Conservation (phyloP, 2,329 filamentous ascomycete genomes). For the Colletotrichum paranaense region DNA sequence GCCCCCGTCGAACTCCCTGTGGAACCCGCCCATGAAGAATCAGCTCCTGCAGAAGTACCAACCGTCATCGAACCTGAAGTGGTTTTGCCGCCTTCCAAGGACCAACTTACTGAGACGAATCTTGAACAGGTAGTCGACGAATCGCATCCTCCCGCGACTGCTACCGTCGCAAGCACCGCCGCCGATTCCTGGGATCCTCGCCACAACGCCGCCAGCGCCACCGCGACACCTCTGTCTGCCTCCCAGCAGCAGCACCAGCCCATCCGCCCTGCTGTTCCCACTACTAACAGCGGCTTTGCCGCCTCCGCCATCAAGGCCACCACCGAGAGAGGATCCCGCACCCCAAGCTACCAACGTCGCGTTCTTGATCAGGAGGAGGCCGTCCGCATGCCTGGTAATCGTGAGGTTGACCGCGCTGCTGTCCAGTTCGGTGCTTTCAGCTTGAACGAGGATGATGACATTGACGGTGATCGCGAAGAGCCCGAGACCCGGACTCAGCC, state of each 20-base stretch:
- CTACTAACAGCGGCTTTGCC: slow-evolving; percentile 72
- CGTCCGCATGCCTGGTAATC: slow-evolving; percentile 97
- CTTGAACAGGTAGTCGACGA: slow-evolving; percentile 89
- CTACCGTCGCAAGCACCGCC: slow-evolving; percentile 88
- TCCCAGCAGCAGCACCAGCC: slow-evolving; percentile 73
- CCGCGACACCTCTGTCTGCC: slow-evolving; percentile 74
- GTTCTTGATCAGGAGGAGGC: slow-evolving; percentile 96
- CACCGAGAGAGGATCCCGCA: slow-evolving; percentile 70
- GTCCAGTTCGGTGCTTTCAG: slow-evolving; percentile 98
- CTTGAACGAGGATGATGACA: slow-evolving; percentile 85
- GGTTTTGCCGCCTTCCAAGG: slow-evolving; percentile 76
- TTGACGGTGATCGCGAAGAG: slow-evolving; percentile 95
- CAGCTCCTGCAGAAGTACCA: slow-evolving; percentile 40
- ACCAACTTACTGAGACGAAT: slow-evolving; percentile 90
- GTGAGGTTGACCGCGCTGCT: slow-evolving; percentile 90
- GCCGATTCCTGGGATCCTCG: slow-evolving; percentile 86
- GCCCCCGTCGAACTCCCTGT: slow-evolving; percentile 47
- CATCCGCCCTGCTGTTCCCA: slow-evolving; percentile 52
- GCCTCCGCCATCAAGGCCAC: slow-evolving; percentile 86
- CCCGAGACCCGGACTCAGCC: slow-evolving; percentile 94
- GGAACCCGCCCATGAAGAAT: slow-evolving; percentile 40
- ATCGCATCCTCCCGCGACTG: slow-evolving; percentile 80
- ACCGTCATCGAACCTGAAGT: slow-evolving; percentile 62
- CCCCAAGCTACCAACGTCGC: slow-evolving; percentile 84
- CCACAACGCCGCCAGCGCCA: slow-evolving; percentile 67